Evolutionary conservation across 208 protist species (phyloP).

Genomic region (Porcisia deanei): DNA sequence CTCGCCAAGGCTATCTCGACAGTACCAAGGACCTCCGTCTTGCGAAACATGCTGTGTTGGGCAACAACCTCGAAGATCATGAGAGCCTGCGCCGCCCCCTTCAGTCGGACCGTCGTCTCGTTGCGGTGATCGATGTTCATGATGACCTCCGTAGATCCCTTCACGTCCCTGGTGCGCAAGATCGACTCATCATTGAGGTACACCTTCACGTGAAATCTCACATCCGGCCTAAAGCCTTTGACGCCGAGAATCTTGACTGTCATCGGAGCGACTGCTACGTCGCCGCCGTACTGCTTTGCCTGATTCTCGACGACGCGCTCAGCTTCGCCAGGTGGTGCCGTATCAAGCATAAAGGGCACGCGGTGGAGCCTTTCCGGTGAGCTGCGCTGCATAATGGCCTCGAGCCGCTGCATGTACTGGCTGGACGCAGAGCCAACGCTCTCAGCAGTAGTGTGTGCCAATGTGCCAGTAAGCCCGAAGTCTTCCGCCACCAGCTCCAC

Average conservation of each 20-base stretch:
- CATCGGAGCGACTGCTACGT: conserved; percentile 62
- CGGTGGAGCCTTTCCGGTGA: conserved; percentile 65
- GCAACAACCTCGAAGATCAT: conserved; percentile 66
- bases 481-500: conserved; percentile 59
- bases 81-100: conserved; percentile 38
- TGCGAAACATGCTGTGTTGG: conserved; percentile 41
- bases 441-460: conserved; percentile 10
- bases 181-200: conserved; percentile 55
- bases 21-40: conserved; percentile 40
- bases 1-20: conserved; percentile 55
- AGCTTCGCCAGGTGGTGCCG: conserved; percentile 28
- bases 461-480: conserved; percentile 37
- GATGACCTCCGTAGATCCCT: conserved; percentile 22
- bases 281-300: conserved; percentile 21
- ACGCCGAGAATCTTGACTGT: conserved; percentile 68
- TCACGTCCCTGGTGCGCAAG: conserved; percentile 55
- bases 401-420: conserved; percentile 24
- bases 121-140: conserved; percentile 73
- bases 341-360: conserved; percentile 62
- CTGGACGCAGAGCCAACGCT: conserved; percentile 11
- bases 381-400: conserved; percentile 41
- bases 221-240: conserved; percentile 38
- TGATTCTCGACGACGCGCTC: conserved; percentile 47
- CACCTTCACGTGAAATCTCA: conserved; percentile 70
- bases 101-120: conserved; percentile 54